These are phyloP conservation scores for Nyctanthes arbortristis DNA, from an alignment of 257 asterid genomes.

Conservation along the genomic window DNA sequence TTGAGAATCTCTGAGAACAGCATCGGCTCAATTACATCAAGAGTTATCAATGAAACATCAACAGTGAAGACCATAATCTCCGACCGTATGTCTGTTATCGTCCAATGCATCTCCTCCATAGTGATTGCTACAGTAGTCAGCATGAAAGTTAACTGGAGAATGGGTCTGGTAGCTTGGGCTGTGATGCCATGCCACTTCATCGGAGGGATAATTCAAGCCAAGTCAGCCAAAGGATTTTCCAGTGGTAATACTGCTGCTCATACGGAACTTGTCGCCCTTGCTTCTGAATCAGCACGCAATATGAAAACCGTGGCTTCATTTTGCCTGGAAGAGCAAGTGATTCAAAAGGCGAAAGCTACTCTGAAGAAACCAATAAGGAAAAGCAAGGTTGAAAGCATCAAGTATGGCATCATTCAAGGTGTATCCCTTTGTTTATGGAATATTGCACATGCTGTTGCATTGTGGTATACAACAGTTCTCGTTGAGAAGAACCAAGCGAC, in stretches of 20 bases:
- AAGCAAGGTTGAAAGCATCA: conserved; percentile 62
- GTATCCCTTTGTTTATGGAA: conserved; percentile 77
- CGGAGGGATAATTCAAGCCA: conserved; percentile 84
- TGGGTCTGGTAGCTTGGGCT: conserved; percentile 88
- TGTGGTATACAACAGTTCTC: conserved; percentile 72
- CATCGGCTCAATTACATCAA: conserved; percentile 66
- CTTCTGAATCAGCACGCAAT: conserved; percentile 73
- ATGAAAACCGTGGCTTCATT: conserved; percentile 72
- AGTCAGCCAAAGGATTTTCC: conserved; percentile 80
- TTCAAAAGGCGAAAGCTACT: conserved; percentile 50
- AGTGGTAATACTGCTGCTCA: conserved; percentile 56
- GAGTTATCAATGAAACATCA: conserved; percentile 67
- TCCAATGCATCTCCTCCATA: conserved; percentile 79
- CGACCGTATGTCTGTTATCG: conserved; percentile 79
- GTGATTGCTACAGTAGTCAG: conserved; percentile 73
- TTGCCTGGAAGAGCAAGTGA: conserved; percentile 67
- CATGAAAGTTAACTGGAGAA: conserved; percentile 74
- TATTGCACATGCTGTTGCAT: conserved; percentile 79
- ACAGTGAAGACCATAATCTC: conserved; percentile 77
- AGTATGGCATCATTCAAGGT: conserved; percentile 75
- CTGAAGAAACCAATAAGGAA: conserved; percentile 45
- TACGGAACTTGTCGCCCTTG: conserved; percentile 64
- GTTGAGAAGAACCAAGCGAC: conserved; percentile 56
- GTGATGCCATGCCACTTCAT: conserved; percentile 92
- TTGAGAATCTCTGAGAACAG: conserved; percentile 72